Conservation (phyloP, 306 rosid genomes). For the Betula pendula region DNA sequence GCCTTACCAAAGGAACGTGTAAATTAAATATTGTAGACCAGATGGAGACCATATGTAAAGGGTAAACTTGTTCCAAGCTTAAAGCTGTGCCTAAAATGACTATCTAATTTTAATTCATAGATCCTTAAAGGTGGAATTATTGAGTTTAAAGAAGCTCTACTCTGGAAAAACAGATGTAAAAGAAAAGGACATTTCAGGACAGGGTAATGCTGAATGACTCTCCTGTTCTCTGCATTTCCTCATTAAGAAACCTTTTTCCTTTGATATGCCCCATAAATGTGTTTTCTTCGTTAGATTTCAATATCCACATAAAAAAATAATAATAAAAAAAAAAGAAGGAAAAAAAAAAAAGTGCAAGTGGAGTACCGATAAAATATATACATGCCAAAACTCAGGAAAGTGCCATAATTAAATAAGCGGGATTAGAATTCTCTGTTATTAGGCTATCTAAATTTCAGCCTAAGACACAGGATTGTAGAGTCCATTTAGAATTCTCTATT, state of each 20-base stretch:
- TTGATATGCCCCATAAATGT: background rate
- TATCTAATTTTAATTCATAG: background rate
- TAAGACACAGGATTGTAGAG: too few relatives aligned
- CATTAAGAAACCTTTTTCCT: background rate
- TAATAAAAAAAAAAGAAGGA: too few relatives aligned
- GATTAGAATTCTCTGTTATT: too few relatives aligned
- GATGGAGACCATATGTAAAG: background rate
- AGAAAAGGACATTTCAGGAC: background rate
- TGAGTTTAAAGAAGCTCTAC: too few relatives aligned
- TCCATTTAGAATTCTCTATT: too few relatives aligned
- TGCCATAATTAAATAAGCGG: too few relatives aligned
- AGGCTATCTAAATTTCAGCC: too few relatives aligned
- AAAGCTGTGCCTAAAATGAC: background rate
- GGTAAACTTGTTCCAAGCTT: background rate
- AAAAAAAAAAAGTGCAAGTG: slow-evolving; percentile 13
- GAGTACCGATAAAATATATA: background rate
- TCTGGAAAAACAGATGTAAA: too few relatives aligned
- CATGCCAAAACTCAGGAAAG: background rate
- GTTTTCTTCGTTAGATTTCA: background rate
- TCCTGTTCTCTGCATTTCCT: background rate
- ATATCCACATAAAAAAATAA: background rate
- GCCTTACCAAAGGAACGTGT: background rate
- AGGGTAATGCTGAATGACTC: background rate
- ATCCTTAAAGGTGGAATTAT: background rate
- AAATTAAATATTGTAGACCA: background rate